phyloP scores from a whole-genome alignment of 2,329 filamentous ascomycete species.

The Penicillium expansum region DNA sequence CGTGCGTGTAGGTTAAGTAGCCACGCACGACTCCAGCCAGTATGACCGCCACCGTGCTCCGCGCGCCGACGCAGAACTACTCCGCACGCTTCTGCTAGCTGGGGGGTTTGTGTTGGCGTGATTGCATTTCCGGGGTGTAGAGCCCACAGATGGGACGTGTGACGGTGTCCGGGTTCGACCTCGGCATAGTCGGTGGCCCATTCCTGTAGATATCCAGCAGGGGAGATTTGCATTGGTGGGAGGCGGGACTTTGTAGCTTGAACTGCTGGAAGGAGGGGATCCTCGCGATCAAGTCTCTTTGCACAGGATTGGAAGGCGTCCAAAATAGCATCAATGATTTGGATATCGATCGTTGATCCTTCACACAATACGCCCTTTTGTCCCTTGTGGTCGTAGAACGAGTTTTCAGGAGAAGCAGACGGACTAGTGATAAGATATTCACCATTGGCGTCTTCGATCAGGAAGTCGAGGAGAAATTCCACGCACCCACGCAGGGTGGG shows the following conservation, averaged over 20 bases:
- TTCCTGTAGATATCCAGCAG: slow-evolving; percentile 31
- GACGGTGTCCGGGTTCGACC: slow-evolving; percentile 51
- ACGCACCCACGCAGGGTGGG: slow-evolving; percentile 29
- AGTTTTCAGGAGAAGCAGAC: slow-evolving; percentile 32
- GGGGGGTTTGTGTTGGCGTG: slow-evolving; percentile 33
- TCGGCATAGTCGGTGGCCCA: slow-evolving; percentile 38
- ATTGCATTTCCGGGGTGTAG: slow-evolving; percentile 48
- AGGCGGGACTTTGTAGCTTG: slow-evolving; percentile 14
- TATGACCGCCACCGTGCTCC: slow-evolving; percentile 47
- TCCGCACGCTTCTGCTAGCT: slow-evolving; percentile 31
- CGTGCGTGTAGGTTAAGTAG: slow-evolving; percentile 51
- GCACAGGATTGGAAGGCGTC: slow-evolving; percentile 26
- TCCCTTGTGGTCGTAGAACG: slow-evolving; percentile 26
- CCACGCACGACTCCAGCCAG: slow-evolving; percentile 55
- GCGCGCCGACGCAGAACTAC: slow-evolving; percentile 28
- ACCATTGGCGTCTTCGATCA: slow-evolving; percentile 24
- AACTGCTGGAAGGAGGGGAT: slow-evolving; percentile 18
- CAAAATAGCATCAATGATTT: slow-evolving; percentile 44
- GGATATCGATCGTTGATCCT: slow-evolving; percentile 50
- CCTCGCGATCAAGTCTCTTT: slow-evolving; percentile 8
- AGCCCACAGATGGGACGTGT: slow-evolving; percentile 52
- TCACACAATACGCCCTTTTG: slow-evolving; percentile 31
- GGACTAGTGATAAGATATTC: slow-evolving; percentile 28
- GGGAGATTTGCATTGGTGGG: slow-evolving; percentile 24
- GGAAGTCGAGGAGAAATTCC: slow-evolving; percentile 31